phyloP scores from a whole-genome alignment of 192 early-diverging fungal species.

The Coemansia sp. region DNA sequence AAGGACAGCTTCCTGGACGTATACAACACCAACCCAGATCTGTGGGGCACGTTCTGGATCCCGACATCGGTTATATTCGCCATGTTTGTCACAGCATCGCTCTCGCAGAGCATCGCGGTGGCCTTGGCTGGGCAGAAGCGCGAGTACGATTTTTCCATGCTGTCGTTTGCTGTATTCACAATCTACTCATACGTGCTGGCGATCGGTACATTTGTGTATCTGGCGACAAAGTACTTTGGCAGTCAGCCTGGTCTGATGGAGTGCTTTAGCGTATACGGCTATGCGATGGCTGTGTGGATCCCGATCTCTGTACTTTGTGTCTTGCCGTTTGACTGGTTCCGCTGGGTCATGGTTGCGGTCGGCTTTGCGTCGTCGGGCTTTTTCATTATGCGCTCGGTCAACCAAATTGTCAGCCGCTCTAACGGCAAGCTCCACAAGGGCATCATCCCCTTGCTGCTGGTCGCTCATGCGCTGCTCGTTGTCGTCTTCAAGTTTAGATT shows the following conservation, averaged over 20 bases:
- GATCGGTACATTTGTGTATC: slow-evolving; percentile 78
- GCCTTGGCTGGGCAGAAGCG: slow-evolving; percentile 61
- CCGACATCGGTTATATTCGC: slow-evolving; percentile 94
- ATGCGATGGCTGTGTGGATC: slow-evolving; percentile 91
- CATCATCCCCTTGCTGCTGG: slow-evolving; percentile 67
- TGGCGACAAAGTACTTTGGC: slow-evolving; percentile 81
- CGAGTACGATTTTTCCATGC: slow-evolving; percentile 77
- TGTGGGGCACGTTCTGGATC: slow-evolving; percentile 99
- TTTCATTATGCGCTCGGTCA: slow-evolving; percentile 54
- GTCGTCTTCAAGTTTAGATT: slow-evolving; percentile 85
- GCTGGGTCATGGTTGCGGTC: slow-evolving; percentile 78
- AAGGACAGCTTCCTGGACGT: slow-evolving; percentile 80
- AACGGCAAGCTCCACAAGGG: slow-evolving; percentile 71
- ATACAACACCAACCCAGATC: slow-evolving; percentile 83
- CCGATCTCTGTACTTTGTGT: slow-evolving; percentile 83
- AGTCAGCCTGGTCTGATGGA: slow-evolving; percentile 84
- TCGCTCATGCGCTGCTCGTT: slow-evolving; percentile 69
- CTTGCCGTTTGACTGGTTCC: slow-evolving; percentile 76
- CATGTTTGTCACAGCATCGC: slow-evolving; percentile 91
- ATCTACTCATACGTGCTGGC: slow-evolving; percentile 83
- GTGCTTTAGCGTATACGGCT: slow-evolving; percentile 87
- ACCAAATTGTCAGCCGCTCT: slow-evolving; percentile 66
- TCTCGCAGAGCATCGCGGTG: slow-evolving; percentile 83
- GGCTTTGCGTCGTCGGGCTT: slow-evolving; percentile 77
- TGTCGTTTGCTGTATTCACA: slow-evolving; percentile 79